Conservation (phyloP, 495 filamentous ascomycete species). For the Pyronema omphalodes region DNA sequence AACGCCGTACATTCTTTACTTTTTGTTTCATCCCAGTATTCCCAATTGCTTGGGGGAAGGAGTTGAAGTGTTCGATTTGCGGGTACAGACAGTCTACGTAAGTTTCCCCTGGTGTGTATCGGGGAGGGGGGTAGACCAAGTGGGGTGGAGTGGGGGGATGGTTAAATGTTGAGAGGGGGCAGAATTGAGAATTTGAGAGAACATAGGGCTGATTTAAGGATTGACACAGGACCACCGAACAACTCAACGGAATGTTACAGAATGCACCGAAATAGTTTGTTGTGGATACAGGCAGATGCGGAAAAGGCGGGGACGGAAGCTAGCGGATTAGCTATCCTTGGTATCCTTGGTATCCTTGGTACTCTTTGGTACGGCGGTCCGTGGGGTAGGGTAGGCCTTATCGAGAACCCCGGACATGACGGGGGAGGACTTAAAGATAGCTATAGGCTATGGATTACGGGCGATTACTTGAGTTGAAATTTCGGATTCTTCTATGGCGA, state of each 20-base stretch:
- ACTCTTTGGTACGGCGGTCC: background rate
- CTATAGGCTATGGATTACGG: no score
- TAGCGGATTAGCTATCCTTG: background rate
- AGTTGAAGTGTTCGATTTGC: constrained; percentile 12
- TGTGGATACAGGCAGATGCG: background rate
- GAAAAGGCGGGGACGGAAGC: background rate
- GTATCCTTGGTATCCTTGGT: background rate
- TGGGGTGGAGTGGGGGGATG: background rate
- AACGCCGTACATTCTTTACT: constrained; percentile 19
- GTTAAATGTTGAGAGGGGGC: no score
- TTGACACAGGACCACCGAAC: constrained; percentile 7
- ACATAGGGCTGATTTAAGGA: background rate
- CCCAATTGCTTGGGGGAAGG: constrained; percentile 13
- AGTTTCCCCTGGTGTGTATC: background rate
- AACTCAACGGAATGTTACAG: constrained; percentile 10
- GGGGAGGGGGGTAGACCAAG: background rate
- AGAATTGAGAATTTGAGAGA: no score
- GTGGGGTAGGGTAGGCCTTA: background rate
- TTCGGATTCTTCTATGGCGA: no score
- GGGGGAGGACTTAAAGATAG: no score
- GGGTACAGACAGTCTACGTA: constrained; percentile 16
- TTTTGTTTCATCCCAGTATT: constrained; percentile 23
- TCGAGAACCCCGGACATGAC: no score
- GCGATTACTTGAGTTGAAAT: no score
- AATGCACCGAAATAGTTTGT: background rate